Conservation (phyloP, 306 rosid species). For the Bauhinia variegata region DNA sequence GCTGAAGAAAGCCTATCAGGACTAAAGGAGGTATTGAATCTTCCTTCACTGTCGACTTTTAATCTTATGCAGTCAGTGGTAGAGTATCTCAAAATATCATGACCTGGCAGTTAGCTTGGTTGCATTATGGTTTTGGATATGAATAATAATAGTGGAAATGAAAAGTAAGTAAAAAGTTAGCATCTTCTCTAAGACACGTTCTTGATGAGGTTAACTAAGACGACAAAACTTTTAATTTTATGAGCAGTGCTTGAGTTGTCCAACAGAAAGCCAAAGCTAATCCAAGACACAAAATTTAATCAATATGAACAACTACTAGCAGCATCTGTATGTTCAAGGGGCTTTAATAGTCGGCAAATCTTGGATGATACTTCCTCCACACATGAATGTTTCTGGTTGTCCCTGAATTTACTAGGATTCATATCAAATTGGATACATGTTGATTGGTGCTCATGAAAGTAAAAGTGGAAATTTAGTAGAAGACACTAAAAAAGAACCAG, state of each 20-base stretch:
- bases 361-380: slow-evolving; percentile 2
- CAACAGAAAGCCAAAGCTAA: slow-evolving; percentile 7
- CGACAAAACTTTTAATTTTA: not conserved
- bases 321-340: not conserved
- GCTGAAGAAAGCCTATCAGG: slow-evolving; percentile 90
- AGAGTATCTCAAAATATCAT: slow-evolving; percentile 25
- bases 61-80: slow-evolving; percentile 24
- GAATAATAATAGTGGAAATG: slow-evolving; percentile 16
- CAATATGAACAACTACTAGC: slow-evolving; percentile 23
- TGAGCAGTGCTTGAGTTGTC: slow-evolving; percentile 14
- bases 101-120: slow-evolving; percentile 9
- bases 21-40: slow-evolving; percentile 72
- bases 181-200: not conserved
- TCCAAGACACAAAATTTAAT: slow-evolving; percentile 4
- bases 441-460: not conserved
- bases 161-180: slow-evolving; percentile 13
- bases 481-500: slow-evolving; percentile 1
- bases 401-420: not conserved
- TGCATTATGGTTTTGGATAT: slow-evolving; percentile 6
- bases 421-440: slow-evolving; percentile 11
- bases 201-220: slow-evolving; percentile 22
- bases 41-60: slow-evolving; percentile 38
- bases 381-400: not conserved
- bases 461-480: slow-evolving; percentile 6
- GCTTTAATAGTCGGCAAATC: slow-evolving; percentile 4